Conservation (phyloP, 139 green algal genomes). For the Coelastrella sp. region DNA sequence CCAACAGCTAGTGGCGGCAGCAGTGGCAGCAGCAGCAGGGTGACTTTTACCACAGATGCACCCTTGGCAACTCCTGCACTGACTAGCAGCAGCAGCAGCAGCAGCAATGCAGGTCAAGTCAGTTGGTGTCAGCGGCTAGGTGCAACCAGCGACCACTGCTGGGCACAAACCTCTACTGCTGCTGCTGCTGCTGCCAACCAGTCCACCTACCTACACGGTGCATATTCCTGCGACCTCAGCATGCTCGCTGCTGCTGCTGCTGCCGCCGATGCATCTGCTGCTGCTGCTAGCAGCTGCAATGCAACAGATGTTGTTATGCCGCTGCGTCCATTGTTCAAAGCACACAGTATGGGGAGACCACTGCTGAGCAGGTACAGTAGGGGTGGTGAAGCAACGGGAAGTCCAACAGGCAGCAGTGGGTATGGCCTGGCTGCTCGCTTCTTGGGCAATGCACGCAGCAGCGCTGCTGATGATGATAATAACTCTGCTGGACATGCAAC, state of each 20-base stretch:
- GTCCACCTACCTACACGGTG: conserved; percentile 13
- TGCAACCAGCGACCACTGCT: not conserved
- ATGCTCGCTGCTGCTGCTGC: conserved; percentile 29
- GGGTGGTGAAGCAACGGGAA: conserved; percentile 16
- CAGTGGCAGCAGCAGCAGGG: conserved; percentile 10
- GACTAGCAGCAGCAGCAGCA: conserved; percentile 2
- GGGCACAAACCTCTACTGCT: conserved; percentile 1
- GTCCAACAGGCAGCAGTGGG: conserved; percentile 19
- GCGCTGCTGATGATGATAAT: not conserved
- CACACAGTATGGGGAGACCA: conserved; percentile 27
- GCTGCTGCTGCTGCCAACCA: not conserved
- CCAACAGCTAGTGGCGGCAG: not conserved
- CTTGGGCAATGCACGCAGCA: not conserved
- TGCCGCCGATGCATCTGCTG: conserved; percentile 8
- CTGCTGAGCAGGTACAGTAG: conserved; percentile 30
- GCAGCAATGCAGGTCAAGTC: no score
- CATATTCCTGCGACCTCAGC: conserved; percentile 20
- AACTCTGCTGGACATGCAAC: not conserved
- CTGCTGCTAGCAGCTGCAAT: conserved; percentile 14
- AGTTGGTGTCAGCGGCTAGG: not conserved
- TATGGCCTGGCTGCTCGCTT: conserved; percentile 33
- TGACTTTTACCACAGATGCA: not conserved
- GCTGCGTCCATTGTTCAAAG: not conserved
- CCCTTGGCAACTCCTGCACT: not conserved
- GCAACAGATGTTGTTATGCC: conserved; percentile 15